phyloP scores from a whole-genome alignment of 345 rosid genomes.

The Citrus inodora region DNA sequence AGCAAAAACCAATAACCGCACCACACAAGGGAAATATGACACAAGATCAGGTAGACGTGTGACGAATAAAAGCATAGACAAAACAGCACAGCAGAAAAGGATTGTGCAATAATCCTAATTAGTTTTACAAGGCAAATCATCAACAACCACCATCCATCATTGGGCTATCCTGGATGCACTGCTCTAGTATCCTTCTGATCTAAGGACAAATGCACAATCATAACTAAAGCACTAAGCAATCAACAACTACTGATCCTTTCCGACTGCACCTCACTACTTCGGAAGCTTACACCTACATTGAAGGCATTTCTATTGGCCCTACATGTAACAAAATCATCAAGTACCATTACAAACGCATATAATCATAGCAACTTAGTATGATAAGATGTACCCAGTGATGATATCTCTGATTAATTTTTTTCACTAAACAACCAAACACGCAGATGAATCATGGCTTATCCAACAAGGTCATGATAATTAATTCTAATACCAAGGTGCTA shows the following conservation, averaged over 20 bases:
- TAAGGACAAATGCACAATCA: neutral
- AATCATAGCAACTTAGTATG: neutral
- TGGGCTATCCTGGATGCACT: neutral
- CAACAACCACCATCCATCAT: neutral
- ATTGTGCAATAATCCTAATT: neutral
- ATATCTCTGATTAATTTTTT: too few relatives aligned
- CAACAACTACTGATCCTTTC: neutral
- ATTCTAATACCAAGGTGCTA: neutral
- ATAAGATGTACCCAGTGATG: neutral
- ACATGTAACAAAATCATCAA: neutral
- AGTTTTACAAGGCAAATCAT: neutral
- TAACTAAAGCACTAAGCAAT: neutral
- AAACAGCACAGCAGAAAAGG: neutral
- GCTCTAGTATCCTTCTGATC: neutral
- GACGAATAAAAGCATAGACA: neutral
- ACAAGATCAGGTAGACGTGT: neutral
- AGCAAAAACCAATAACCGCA: neutral
- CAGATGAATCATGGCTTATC: neutral
- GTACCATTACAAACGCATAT: neutral
- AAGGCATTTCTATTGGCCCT: neutral
- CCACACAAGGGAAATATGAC: neutral
- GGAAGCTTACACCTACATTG: neutral
- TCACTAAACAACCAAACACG: neutral
- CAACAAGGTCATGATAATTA: neutral
- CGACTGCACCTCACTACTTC: neutral